These are phyloP conservation scores for Clitoria ternatea DNA, from an alignment of 306 rosid species.

Conservation along the genomic window DNA sequence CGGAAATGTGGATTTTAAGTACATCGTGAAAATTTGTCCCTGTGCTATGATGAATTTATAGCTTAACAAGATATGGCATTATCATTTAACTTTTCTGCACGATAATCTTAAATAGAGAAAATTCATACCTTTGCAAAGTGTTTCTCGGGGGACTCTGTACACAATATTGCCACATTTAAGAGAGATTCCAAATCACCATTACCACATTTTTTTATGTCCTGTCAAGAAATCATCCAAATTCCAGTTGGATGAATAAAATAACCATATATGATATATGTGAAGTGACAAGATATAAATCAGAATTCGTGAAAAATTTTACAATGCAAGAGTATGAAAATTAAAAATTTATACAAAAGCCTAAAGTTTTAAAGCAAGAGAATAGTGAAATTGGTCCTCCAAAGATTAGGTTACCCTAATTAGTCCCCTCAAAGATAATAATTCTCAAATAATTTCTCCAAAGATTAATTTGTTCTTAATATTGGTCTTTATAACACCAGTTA, in stretches of 20 bases:
- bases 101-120: neutral
- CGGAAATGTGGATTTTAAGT: neutral
- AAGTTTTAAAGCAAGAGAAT: constrained; percentile 7
- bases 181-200: constrained; percentile 54
- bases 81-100: neutral
- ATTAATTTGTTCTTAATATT: too few relatives aligned
- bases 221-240: constrained; percentile 25
- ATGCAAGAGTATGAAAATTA: neutral
- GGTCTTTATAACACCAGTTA: too few relatives aligned
- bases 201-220: constrained; percentile 62
- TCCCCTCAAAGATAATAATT: too few relatives aligned
- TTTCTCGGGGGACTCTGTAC: constrained; percentile 70
- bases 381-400: too few relatives aligned
- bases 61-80: neutral
- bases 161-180: constrained; percentile 43
- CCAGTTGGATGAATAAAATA: neutral
- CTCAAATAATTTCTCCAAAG: too few relatives aligned
- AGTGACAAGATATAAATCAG: neutral
- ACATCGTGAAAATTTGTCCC: neutral
- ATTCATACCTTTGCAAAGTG: constrained; percentile 82
- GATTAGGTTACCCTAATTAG: too few relatives aligned
- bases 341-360: neutral
- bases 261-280: neutral
- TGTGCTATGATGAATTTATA: neutral
- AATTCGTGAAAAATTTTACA: neutral